A percentile compares a stretch with the other conserved stretches of the same genome.
These are phyloP conservation scores for Phylloporus sp. DNA, from an alignment of 768 basidiomycete genomes.

Conservation along the genomic window DNA sequence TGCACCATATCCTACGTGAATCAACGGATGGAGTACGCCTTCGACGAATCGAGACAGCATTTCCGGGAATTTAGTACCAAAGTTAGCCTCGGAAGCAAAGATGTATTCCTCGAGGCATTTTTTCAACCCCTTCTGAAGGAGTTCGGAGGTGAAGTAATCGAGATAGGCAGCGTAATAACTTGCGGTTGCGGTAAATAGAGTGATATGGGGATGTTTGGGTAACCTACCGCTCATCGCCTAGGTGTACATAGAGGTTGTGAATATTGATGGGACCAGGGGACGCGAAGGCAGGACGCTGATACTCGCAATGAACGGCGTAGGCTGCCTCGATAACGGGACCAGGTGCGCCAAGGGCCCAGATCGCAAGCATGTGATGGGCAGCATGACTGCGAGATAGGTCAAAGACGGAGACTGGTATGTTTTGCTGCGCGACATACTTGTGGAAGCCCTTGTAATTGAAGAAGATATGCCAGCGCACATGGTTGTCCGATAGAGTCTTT, in stretches of 20 bases:
- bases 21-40: slow-evolving; percentile 61
- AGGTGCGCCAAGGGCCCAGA: slow-evolving; percentile 58
- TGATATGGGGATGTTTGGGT: not conserved
- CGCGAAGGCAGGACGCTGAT: slow-evolving; percentile 35
- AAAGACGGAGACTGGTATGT: slow-evolving; percentile 7
- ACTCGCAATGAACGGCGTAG: slow-evolving; percentile 38
- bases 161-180: slow-evolving; percentile 62
- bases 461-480: slow-evolving; percentile 52
- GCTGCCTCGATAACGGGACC: slow-evolving; percentile 39
- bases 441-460: slow-evolving; percentile 41
- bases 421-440: slow-evolving; percentile 21
- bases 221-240: slow-evolving; percentile 54
- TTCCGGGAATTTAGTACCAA: slow-evolving; percentile 19
- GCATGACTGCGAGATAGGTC: slow-evolving; percentile 43
- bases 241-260: slow-evolving; percentile 49
- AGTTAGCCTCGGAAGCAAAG: slow-evolving; percentile 49
- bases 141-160: slow-evolving; percentile 46
- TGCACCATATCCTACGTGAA: slow-evolving; percentile 58
- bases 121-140: slow-evolving; percentile 40
- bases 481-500: slow-evolving; percentile 45
- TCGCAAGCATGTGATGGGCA: slow-evolving; percentile 53
- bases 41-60: slow-evolving; percentile 57
- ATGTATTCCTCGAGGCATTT: slow-evolving; percentile 53
- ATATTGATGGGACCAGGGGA: slow-evolving; percentile 18
- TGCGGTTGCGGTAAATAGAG: not conserved